These are phyloP conservation scores for Citrullus mucosospermus DNA, from an alignment of 306 rosid species.

Conservation along the genomic window DNA sequence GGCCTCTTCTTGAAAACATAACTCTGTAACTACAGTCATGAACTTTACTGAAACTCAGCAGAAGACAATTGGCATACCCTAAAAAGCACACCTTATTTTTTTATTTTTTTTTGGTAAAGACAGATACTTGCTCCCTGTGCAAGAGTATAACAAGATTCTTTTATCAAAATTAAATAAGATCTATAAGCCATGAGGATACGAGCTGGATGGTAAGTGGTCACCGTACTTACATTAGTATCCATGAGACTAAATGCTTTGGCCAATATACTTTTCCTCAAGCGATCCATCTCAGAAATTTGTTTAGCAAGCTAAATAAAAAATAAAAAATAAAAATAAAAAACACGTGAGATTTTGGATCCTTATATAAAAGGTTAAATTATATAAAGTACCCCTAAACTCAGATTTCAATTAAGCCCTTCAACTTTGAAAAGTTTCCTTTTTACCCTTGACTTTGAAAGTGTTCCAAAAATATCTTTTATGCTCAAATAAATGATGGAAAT, in stretches of 20 bases:
- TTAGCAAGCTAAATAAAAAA: constrained; percentile 55
- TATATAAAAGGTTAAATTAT: neutral
- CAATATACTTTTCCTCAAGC: constrained; percentile 44
- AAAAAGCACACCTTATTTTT: neutral
- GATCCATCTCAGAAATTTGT: constrained; percentile 70
- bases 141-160: neutral
- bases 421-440: neutral
- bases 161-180: neutral
- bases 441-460: neutral
- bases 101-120: neutral
- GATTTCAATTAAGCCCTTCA: neutral
- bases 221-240: constrained; percentile 50
- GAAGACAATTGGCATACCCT: neutral
- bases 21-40: neutral
- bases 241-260: constrained; percentile 69
- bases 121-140: neutral
- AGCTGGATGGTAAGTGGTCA: neutral
- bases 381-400: neutral
- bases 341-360: constrained; percentile 15
- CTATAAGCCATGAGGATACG: neutral
- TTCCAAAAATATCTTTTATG: no score
- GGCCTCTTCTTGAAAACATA: neutral
- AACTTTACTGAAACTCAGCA: neutral
- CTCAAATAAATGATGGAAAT: no score
- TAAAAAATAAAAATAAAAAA: neutral